Conservation (phyloP, 139 green algal genomes). For the Penium margaritaceum region DNA sequence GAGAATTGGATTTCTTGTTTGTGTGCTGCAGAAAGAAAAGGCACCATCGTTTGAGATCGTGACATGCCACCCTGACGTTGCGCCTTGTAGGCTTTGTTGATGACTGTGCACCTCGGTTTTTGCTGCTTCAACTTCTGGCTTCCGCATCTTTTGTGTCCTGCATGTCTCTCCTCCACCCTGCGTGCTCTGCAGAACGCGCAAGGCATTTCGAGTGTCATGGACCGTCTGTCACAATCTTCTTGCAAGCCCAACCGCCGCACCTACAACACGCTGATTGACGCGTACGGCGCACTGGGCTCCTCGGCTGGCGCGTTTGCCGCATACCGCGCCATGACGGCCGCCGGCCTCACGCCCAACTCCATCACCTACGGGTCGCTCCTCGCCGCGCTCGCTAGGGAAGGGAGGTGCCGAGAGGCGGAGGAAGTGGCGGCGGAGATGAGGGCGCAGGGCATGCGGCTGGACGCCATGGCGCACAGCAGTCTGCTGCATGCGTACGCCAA, state of each 20-base stretch:
- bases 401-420: not conserved
- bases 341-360: slow-evolving; percentile 45
- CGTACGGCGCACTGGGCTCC: slow-evolving; percentile 45
- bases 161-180: too few relatives aligned
- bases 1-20: too few relatives aligned
- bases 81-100: too few relatives aligned
- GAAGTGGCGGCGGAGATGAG: not conserved
- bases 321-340: slow-evolving; percentile 48
- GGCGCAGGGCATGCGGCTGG: not conserved
- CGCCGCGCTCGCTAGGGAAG: slow-evolving; percentile 41
- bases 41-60: too few relatives aligned
- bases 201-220: too few relatives aligned
- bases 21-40: too few relatives aligned
- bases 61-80: too few relatives aligned
- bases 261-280: slow-evolving; percentile 53
- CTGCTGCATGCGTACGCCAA: not conserved
- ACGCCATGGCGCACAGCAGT: not conserved
- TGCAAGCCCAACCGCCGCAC: slow-evolving; percentile 54
- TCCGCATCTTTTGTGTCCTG: too few relatives aligned
- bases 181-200: too few relatives aligned
- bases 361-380: slow-evolving; percentile 63
- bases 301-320: slow-evolving; percentile 3
- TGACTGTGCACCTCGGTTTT: too few relatives aligned
- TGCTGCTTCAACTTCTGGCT: too few relatives aligned
- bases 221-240: too few relatives aligned